These are phyloP conservation scores for Strigomonas galati DNA, from an alignment of 208 protist species.

Conservation along the genomic window DNA sequence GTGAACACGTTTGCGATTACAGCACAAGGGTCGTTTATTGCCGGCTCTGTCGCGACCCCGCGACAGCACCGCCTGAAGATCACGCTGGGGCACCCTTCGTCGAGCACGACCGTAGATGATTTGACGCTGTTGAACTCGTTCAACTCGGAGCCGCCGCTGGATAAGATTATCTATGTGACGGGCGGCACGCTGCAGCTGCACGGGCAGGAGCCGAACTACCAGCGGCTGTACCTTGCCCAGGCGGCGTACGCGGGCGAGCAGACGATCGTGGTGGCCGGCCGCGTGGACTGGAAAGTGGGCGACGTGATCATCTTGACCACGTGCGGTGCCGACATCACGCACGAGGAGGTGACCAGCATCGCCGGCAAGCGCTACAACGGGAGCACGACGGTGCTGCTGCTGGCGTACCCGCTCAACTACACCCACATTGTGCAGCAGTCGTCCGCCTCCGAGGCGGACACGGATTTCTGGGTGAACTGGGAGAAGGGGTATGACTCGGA, in stretches of 20 bases:
- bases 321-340: conserved; percentile 18
- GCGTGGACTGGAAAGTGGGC: conserved; percentile 47
- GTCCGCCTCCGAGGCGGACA: not conserved
- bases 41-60: conserved; percentile 23
- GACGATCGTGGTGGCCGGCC: conserved; percentile 22
- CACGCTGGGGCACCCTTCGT: conserved; percentile 13
- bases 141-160: conserved; percentile 15
- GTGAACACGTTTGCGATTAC: conserved; percentile 22
- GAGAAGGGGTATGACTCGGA: too few relatives aligned
- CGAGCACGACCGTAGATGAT: conserved; percentile 16
- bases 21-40: conserved; percentile 25
- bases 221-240: conserved; percentile 9
- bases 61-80: conserved; percentile 27
- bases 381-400: conserved; percentile 20
- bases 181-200: conserved; percentile 39
- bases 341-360: conserved; percentile 41
- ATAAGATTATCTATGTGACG: conserved; percentile 28
- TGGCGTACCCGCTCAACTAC: conserved; percentile 31
- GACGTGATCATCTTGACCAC: conserved; percentile 44
- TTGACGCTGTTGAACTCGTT: conserved; percentile 10
- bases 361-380: conserved; percentile 14
- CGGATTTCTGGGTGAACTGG: too few relatives aligned
- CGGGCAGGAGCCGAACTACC: conserved; percentile 13
- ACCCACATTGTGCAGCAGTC: conserved; percentile 19
- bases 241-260: conserved; percentile 20